These are phyloP conservation scores for Meyerozyma guilliermondii DNA, from an alignment of 1,139 yeast species.

Conservation along the genomic window DNA sequence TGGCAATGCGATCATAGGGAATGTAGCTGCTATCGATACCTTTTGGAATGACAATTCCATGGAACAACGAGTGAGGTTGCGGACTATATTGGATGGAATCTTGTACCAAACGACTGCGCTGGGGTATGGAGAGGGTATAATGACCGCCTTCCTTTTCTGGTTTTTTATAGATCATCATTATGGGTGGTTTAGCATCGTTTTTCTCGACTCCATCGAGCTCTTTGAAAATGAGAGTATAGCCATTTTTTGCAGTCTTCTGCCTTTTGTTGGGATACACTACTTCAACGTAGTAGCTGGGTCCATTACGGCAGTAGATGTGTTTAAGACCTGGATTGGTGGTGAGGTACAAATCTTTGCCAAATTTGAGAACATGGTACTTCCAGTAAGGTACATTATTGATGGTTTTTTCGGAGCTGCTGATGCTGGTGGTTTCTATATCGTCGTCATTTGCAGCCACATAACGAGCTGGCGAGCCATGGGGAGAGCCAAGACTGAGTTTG, in stretches of 20 bases:
- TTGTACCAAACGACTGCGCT: constrained; percentile 4
- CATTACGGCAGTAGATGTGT: constrained; percentile 51
- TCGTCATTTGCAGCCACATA: neutral
- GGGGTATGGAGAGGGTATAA: constrained; percentile 24
- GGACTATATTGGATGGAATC: constrained; percentile 1
- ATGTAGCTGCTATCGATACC: constrained; percentile 19
- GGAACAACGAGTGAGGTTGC: constrained; percentile 10
- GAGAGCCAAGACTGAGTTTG: neutral
- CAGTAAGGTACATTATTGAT: constrained; percentile 33
- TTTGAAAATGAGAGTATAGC: constrained; percentile 29
- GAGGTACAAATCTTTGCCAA: constrained; percentile 47
- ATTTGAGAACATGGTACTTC: constrained; percentile 54
- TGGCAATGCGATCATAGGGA: constrained; percentile 12
- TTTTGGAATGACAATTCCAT: constrained; percentile 27
- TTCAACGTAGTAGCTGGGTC: constrained; percentile 52
- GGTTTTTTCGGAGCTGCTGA: neutral
- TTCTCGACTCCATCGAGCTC: constrained; percentile 21
- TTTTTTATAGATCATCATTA: constrained; percentile 26
- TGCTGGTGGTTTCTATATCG: neutral
- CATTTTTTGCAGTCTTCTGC: constrained; percentile 13
- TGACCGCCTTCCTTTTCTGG: constrained; percentile 24
- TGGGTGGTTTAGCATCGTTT: constrained; percentile 15
- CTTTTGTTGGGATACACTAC: constrained; percentile 18
- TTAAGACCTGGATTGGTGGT: constrained; percentile 57
- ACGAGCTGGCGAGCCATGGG: neutral